A percentile compares a stretch with the other conserved stretches of the same genome.
Evolutionary conservation across 23 red algal genomes (phyloP).

Genomic region (Gracilaria domingensis): DNA sequence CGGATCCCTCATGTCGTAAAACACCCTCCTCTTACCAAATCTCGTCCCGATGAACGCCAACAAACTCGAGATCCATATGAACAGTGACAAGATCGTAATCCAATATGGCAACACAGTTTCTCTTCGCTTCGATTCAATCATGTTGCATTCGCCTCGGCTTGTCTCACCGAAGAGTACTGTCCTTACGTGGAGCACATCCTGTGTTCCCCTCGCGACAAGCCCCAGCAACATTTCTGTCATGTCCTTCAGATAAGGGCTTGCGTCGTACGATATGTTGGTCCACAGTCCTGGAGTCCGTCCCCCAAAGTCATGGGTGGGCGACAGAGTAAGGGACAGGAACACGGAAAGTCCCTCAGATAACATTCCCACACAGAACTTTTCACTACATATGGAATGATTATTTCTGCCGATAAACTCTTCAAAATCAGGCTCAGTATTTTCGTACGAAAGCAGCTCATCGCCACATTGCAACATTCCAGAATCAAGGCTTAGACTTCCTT

Average conservation of each 20-base stretch:
- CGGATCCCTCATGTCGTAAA: conserved; percentile 7
- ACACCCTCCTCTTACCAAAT: background rate
- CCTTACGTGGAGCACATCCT: background rate
- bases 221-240: background rate
- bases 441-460: background rate
- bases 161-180: background rate
- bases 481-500: background rate
- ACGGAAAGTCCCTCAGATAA: background rate
- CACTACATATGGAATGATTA: background rate
- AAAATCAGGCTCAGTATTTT: no score
- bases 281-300: background rate
- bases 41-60: background rate
- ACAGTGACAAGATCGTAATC: background rate
- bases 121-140: background rate
- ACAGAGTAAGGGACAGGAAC: background rate
- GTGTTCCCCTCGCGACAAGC: no score
- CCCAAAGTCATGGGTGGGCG: background rate
- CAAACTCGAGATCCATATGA: background rate
- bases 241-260: background rate
- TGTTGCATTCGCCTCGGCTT: background rate
- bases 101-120: background rate
- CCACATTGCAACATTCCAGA: background rate
- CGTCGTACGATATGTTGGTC: background rate
- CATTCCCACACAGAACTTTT: background rate
- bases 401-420: background rate